Evolutionary conservation across 768 basidiomycete genomes (phyloP).

Genomic region (Holtermanniella nyarrowii): DNA sequence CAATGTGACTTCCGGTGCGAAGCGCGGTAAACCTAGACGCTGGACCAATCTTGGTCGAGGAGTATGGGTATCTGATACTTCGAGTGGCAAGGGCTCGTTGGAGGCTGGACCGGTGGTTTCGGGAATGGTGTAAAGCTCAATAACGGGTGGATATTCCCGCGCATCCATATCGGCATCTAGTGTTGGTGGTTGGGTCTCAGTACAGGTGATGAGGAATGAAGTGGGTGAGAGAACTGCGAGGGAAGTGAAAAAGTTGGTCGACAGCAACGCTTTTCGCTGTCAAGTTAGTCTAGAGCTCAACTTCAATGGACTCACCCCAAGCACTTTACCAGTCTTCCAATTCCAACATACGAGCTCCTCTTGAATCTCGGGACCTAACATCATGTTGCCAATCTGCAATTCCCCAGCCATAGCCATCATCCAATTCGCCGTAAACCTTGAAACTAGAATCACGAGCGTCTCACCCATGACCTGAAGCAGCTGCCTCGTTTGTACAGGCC

Average conservation of each 20-base stretch:
- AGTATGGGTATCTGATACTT: conserved; percentile 25
- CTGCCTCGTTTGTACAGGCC: conserved; percentile 22
- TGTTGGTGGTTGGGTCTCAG: conserved; percentile 21
- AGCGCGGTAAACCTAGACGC: conserved; percentile 22
- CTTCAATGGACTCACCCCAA: conserved; percentile 45
- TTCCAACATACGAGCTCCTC: conserved; percentile 55
- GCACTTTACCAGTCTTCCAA: conserved; percentile 52
- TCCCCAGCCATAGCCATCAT: conserved; percentile 23
- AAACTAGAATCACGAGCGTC: conserved; percentile 48
- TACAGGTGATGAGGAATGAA: conserved; percentile 27
- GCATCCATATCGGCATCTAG: conserved; percentile 10
- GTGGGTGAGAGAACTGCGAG: conserved; percentile 31
- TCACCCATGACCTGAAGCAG: conserved; percentile 52
- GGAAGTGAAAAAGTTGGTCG: conserved; percentile 27
- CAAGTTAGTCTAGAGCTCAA: background rate
- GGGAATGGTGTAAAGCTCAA: conserved; percentile 25
- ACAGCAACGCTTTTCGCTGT: conserved; percentile 23
- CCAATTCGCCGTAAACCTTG: conserved; percentile 28
- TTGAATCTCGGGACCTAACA: conserved; percentile 18
- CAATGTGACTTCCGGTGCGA: conserved; percentile 15
- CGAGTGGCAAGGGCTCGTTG: conserved; percentile 21
- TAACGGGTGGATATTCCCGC: conserved; percentile 23
- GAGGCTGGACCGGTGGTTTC: conserved; percentile 9
- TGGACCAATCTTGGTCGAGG: conserved; percentile 22
- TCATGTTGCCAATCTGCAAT: conserved; percentile 1